These are phyloP conservation scores for Argentina anserina DNA, from an alignment of 306 rosid genomes.

Conservation along the genomic window DNA sequence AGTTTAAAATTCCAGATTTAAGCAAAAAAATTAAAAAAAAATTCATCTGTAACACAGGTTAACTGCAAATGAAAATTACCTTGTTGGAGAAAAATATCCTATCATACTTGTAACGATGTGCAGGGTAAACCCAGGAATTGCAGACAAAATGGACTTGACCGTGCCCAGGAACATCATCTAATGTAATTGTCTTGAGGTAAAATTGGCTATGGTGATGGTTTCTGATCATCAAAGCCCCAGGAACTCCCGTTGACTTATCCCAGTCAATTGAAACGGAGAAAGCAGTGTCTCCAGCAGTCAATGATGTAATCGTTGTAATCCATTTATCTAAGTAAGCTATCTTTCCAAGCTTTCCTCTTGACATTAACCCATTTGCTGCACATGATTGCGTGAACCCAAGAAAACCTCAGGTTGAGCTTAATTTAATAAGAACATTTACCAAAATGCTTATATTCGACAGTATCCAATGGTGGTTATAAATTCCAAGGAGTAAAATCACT, in stretches of 20 bases:
- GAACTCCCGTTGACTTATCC: constrained; percentile 73
- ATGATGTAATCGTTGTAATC: constrained; percentile 44
- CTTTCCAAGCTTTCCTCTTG: constrained; percentile 52
- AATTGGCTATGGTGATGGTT: constrained; percentile 76
- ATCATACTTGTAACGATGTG: constrained; percentile 53
- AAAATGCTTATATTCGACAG: no score
- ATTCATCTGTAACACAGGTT: neutral
- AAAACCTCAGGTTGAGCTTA: neutral
- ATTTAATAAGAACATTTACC: neutral
- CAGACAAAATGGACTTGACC: constrained; percentile 63
- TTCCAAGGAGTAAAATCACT: neutral
- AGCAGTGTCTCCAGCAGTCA: constrained; percentile 40
- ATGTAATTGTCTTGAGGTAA: constrained; percentile 59
- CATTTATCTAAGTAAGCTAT: constrained; percentile 62
- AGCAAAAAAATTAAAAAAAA: neutral
- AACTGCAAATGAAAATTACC: constrained; percentile 34
- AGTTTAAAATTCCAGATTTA: no score
- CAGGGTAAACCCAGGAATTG: constrained; percentile 95
- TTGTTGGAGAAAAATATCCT: constrained; percentile 79
- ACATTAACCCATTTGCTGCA: constrained; percentile 33
- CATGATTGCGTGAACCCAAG: neutral
- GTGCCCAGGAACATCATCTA: constrained; percentile 63
- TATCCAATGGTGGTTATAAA: neutral
- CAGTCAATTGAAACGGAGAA: constrained; percentile 53
- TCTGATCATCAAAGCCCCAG: constrained; percentile 60